Percentiles rank a stretch among this genome's conserved stretches.
phyloP scores from a whole-genome alignment of 495 filamentous ascomycete species.

The Jackrogersella minutella region DNA sequence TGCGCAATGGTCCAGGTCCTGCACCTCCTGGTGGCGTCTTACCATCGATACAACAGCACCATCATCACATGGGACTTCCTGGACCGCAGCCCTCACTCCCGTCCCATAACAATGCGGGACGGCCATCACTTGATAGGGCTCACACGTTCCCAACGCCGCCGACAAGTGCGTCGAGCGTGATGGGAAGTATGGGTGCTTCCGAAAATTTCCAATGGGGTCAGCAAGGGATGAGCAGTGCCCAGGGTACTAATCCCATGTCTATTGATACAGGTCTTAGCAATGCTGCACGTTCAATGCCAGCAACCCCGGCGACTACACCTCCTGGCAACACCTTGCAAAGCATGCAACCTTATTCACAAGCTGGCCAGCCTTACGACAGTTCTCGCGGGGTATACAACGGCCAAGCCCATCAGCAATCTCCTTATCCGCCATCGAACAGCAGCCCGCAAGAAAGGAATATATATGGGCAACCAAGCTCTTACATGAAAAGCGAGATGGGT shows the following conservation, averaged over 20 bases:
- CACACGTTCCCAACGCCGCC: constrained; percentile 95
- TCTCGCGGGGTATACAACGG: constrained; percentile 84
- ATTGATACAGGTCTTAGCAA: constrained; percentile 86
- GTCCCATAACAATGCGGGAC: constrained; percentile 72
- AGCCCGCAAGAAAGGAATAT: constrained; percentile 73
- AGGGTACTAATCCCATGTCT: constrained; percentile 75
- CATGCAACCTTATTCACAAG: constrained; percentile 78
- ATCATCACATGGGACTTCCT: constrained; percentile 79
- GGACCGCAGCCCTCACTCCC: constrained; percentile 75
- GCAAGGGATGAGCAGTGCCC: constrained; percentile 71
- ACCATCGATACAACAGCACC: constrained; percentile 74
- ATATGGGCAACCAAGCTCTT: constrained; percentile 71
- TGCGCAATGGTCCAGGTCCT: constrained; percentile 56
- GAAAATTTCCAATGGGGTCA: constrained; percentile 78
- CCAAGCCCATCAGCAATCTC: constrained; percentile 70
- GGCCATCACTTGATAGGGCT: constrained; percentile 80
- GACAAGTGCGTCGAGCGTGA: constrained; percentile 88
- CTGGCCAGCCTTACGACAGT: constrained; percentile 75
- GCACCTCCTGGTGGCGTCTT: constrained; percentile 51
- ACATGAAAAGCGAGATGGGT: constrained; percentile 91
- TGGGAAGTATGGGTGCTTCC: constrained; percentile 76
- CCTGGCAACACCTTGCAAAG: constrained; percentile 78
- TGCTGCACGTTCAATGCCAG: constrained; percentile 83
- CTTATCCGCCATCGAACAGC: constrained; percentile 72
- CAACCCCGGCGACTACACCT: constrained; percentile 92